Base-by-base conservation (phyloP, 2,329 filamentous ascomycete genomes). In the Sarocladium oryzae region DNA sequence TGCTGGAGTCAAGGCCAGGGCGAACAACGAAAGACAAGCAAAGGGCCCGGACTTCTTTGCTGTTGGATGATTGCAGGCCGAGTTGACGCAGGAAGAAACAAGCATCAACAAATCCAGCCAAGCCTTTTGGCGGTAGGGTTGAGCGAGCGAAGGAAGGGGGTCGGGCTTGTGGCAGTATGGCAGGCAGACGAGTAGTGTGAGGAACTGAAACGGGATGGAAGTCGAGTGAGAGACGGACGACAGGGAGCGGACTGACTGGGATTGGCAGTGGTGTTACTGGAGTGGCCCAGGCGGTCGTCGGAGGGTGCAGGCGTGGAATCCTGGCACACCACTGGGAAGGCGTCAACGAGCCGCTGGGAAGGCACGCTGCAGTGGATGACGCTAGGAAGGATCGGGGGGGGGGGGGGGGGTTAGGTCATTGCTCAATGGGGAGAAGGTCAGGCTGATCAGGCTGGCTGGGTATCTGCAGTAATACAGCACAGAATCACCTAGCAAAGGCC, bases 1-100 rank as follows among this genome's bases (percentile, higher is more conserved):
- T 48, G 43, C 33, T 13, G 43, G 43, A 45, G 32, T 33, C 13
- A 26, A 43, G 40, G n/a, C 21, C 40, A 43, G 40, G 40, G 40
- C 40, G 40, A 23, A 23, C 37, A 40, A 20, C 37, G 20, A 43
- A n/a, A 16, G 40, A 18, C 36, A 21, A 13, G 21, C 18, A 8
- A 21, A 40, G 16, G 36, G 18, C 36, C 36, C 11, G 16, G 36
- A 21, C 4, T 40, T 40, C 7, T 13, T 21, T 20, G 36, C 7
- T 16, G 33, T 20, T 30, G 28, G 36, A 21, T 8, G n/a, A 21
- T 40, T 20, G 36, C 36, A 43, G 23, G 15, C 20, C 21, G 21
- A 43, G 23, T 26, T 23, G 9, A 16, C 13, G 35, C 6, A 26
- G 10, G 40, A 43, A 7, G 3, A 28, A 26, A 43, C 18, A 4